Conservation (phyloP, 2,329 filamentous ascomycete species). For the Rasamsonia emersonii region DNA sequence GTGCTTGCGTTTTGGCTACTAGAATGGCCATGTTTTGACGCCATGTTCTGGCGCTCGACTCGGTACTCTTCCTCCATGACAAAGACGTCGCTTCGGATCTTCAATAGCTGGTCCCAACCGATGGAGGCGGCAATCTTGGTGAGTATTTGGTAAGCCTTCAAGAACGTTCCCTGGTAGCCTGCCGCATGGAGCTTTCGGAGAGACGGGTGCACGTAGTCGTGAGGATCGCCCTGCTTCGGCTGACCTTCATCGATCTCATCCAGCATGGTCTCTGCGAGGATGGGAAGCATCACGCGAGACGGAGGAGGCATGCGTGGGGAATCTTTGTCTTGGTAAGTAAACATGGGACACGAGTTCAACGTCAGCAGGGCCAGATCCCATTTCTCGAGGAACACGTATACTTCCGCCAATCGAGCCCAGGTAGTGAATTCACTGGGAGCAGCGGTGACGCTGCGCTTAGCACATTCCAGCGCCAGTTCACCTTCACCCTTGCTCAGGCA, state of each 20-base stretch:
- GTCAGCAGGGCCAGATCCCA: slow-evolving; percentile 95
- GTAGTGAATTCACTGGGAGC: slow-evolving; percentile 96
- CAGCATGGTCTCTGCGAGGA: slow-evolving; percentile 77
- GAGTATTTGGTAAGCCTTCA: slow-evolving; percentile 85
- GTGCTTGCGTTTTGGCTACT: slow-evolving; percentile 67
- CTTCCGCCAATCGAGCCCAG: slow-evolving; percentile 86
- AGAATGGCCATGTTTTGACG: slow-evolving; percentile 12
- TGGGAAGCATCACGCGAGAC: slow-evolving; percentile 75
- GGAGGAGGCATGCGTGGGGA: slow-evolving; percentile 90
- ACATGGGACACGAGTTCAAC: slow-evolving; percentile 98
- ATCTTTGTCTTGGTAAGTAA: slow-evolving; percentile 98
- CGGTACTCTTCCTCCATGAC: slow-evolving; percentile 99
- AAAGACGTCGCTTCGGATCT: slow-evolving; percentile 92
- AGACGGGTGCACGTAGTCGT: slow-evolving; percentile 79
- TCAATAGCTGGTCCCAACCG: slow-evolving; percentile 92
- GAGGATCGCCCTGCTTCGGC: slow-evolving; percentile 60
- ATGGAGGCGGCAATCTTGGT: slow-evolving; percentile 96
- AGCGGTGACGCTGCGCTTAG: slow-evolving; percentile 87
- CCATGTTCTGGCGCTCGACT: slow-evolving; percentile 51
- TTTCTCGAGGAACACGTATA: slow-evolving; percentile 88
- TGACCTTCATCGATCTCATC: slow-evolving; percentile 95
- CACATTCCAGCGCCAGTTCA: slow-evolving; percentile 82
- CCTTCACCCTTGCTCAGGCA: slow-evolving; percentile 79
- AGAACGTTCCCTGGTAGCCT: slow-evolving; percentile 88
- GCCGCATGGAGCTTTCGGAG: slow-evolving; percentile 78